Percentiles rank a stretch among this genome's conserved stretches.
Conservation (phyloP, 495 filamentous ascomycete genomes). For the Beverwykella pulmonaria region DNA sequence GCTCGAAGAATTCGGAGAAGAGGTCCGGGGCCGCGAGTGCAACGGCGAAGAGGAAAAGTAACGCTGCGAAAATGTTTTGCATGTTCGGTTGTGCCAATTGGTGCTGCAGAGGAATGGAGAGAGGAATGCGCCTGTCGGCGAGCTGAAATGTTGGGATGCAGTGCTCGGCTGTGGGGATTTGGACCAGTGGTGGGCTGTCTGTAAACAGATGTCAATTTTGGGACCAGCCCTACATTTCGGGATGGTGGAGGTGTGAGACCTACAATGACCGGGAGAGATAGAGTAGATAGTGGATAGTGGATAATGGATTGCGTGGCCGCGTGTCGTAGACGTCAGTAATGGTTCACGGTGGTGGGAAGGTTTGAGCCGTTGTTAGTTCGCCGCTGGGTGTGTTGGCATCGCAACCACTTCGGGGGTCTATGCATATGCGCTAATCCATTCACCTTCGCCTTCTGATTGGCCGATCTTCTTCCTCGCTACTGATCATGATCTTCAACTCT, state of each 20-base stretch:
- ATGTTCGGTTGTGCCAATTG: slow-evolving; percentile 15
- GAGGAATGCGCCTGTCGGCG: slow-evolving; percentile 1
- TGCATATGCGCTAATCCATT: not conserved
- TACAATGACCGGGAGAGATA: not conserved
- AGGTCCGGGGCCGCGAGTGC: slow-evolving; percentile 27
- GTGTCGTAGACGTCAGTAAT: not conserved
- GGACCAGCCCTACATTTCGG: not conserved
- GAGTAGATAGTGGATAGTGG: not conserved
- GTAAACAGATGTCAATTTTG: slow-evolving; percentile 5
- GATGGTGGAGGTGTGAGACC: not conserved
- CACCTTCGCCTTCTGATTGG: not conserved
- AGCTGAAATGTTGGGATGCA: not conserved
- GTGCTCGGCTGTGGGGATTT: not conserved
- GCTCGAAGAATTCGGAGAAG: slow-evolving; percentile 33
- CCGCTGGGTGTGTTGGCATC: not conserved
- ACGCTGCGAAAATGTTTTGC: slow-evolving; percentile 25
- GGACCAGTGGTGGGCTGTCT: not conserved
- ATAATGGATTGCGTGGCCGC: not conserved
- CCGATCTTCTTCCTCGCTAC: not conserved
- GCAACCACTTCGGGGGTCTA: not conserved
- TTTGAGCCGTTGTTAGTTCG: not conserved
- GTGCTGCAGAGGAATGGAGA: not conserved
- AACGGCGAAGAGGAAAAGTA: slow-evolving; percentile 24
- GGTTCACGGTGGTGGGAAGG: not conserved
- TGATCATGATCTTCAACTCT: not conserved